Evolutionary conservation across 805 yeast genomes (phyloP), one percentile per base, ranked within the genome.

Genomic region (Cyberlindnera xishuangbannaensis): DNA sequence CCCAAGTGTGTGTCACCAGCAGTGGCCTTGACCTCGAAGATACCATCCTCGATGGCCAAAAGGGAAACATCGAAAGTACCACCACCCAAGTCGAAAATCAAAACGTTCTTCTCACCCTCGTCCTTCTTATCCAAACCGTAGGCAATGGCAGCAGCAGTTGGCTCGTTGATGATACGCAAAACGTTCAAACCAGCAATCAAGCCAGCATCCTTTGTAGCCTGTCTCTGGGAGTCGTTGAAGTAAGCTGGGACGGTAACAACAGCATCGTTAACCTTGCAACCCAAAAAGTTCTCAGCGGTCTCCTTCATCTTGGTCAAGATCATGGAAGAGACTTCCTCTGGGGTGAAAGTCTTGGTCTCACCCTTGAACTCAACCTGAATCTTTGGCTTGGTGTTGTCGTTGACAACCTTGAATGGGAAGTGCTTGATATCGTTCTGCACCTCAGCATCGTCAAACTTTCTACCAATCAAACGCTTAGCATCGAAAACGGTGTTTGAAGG

Each of bases 61-160:
- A 86, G 72, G 33, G 95, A 87, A 45, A 87, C 96, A 85, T 86
- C 96, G 69, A 86, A 86, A 58, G 96, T 86, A 74, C 96, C 96
- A 69, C 96, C 96, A 77, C 96, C 96, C 59, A 86, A 73, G 68
- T 86, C 96, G 73, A 86, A 86, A 57, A 86, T 86, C 59, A 86
- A 73, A 44, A 86, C 90, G 66, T 83, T 80, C 73, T 81, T 82
- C 71, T 83, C 95, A 56, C 76, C 78, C 62, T 74, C 75, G 59
- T 78, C 73, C 47, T 70, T 69, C 71, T 78, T 76, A 50, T 83
- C 90, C 45, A 88, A 75, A 69, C 96, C 96, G 71, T 87, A 87
- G 49, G 96, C 46, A 39, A 42, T 42, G 25, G 46, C 46, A 33
- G 46, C 46, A 36, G 46, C 46, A 34, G 46, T 42, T 39, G 46